phyloP scores from a whole-genome alignment of 331 rosid genomes.

The Erythrophleum ivorense region DNA sequence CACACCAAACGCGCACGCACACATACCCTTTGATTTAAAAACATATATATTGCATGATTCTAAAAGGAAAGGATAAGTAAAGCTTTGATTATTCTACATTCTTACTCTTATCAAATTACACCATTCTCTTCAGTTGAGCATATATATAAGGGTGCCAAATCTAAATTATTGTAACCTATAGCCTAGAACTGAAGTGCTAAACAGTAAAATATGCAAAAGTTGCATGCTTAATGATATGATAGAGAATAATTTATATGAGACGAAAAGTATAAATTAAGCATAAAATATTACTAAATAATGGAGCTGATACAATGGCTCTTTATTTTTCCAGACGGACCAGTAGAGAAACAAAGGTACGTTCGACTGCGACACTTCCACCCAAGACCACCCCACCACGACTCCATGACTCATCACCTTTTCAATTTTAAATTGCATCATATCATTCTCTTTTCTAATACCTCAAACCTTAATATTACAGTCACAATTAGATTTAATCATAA shows the following conservation, averaged over 20 bases:
- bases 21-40: too few relatives aligned
- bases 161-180: neutral
- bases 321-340: slow-evolving; percentile 42
- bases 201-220: slow-evolving; percentile 22
- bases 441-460: slow-evolving; percentile 27
- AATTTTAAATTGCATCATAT: slow-evolving; percentile 44
- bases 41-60: too few relatives aligned
- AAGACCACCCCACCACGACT: slow-evolving; percentile 62
- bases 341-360: slow-evolving; percentile 64
- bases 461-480: neutral
- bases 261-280: slow-evolving; percentile 11
- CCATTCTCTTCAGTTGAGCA: neutral
- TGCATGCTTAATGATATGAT: slow-evolving; percentile 9
- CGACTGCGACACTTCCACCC: slow-evolving; percentile 89
- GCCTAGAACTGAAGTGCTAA: slow-evolving; percentile 24
- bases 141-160: neutral
- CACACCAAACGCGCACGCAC: too few relatives aligned
- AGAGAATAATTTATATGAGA: slow-evolving; percentile 39
- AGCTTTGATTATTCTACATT: slow-evolving; percentile 1
- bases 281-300: slow-evolving; percentile 26
- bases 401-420: slow-evolving; percentile 60
- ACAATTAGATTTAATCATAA: neutral
- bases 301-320: slow-evolving; percentile 35
- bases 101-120: neutral
- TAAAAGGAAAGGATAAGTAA: neutral